These are phyloP conservation scores for Papiliotrema flavescens DNA, from an alignment of 1,284 basidiomycete species.

Conservation along the genomic window DNA sequence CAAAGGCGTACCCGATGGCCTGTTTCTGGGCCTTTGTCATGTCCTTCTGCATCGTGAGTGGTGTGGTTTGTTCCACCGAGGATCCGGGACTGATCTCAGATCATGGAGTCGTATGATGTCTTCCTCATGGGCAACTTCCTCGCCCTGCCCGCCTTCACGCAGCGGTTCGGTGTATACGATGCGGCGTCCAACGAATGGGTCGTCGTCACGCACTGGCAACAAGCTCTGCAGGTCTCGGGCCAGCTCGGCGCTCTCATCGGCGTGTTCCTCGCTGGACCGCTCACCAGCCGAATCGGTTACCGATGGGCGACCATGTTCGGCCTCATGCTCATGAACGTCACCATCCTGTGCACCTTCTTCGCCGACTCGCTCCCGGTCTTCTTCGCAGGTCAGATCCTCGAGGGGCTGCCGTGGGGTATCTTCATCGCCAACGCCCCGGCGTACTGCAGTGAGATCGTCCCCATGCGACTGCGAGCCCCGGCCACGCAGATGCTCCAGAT, in stretches of 20 bases:
- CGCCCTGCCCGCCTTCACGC: constrained; percentile 18
- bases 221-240: constrained; percentile 25
- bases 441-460: constrained; percentile 33
- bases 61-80: not conserved
- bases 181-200: constrained; percentile 8
- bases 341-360: constrained; percentile 30
- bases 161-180: constrained; percentile 17
- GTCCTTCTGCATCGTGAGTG: constrained; percentile 25
- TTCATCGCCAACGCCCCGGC: constrained; percentile 29
- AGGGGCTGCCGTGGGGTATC: constrained; percentile 13
- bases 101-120: constrained; percentile 35
- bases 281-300: constrained; percentile 32
- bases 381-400: constrained; percentile 22
- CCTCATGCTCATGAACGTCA: constrained; percentile 19
- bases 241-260: constrained; percentile 38
- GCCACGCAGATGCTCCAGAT: constrained; percentile 33
- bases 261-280: constrained; percentile 38
- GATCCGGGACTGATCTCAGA: constrained; percentile 10
- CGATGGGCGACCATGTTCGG: constrained; percentile 32
- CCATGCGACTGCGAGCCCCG: constrained; percentile 27
- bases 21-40: constrained; percentile 33
- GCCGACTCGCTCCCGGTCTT: constrained; percentile 33
- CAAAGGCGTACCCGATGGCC: constrained; percentile 27
- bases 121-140: constrained; percentile 38
- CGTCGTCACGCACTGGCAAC: constrained; percentile 33